A percentile compares a stretch with the other conserved stretches of the same genome.
Conservation (phyloP, 1,284 basidiomycete species). For the Ceratobasidium theobromae region DNA sequence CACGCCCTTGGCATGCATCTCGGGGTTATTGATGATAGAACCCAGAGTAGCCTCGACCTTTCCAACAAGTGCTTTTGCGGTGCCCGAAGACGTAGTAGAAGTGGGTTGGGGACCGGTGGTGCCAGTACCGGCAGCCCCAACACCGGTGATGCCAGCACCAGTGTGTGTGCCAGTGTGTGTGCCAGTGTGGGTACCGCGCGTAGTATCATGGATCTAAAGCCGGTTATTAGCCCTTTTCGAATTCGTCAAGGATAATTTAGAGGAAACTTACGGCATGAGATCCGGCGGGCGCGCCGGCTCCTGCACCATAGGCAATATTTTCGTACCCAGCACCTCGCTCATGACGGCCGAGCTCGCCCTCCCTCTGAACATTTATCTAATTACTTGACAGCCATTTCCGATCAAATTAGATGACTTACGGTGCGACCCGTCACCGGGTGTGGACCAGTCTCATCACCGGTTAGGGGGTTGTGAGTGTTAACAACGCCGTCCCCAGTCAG, state of each 20-base stretch:
- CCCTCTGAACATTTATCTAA: not conserved
- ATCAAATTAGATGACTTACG: not conserved
- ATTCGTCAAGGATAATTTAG: too few relatives aligned
- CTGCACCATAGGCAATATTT: too few relatives aligned
- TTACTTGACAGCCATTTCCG: not conserved
- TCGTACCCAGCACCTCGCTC: conserved; percentile 6
- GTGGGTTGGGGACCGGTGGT: not conserved
- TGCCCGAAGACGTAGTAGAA: not conserved
- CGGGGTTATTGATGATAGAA: conserved; percentile 8
- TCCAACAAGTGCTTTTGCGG: conserved; percentile 7
- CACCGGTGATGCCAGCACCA: not conserved
- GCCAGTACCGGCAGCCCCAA: not conserved
- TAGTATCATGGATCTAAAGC: too few relatives aligned
- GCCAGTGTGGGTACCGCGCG: not conserved
- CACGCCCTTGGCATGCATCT: conserved; percentile 19
- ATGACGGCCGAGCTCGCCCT: conserved; percentile 8
- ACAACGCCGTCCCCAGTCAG: conserved; percentile 2
- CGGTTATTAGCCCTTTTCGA: too few relatives aligned
- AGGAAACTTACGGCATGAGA: too few relatives aligned
- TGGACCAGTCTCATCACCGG: conserved; percentile 15
- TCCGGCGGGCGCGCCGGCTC: too few relatives aligned
- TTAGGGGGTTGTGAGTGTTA: conserved; percentile 24
- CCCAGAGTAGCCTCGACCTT: conserved; percentile 24
- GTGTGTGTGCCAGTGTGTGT: not conserved
- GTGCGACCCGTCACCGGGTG: conserved; percentile 10